These are phyloP conservation scores for Galeopsis tetrahit DNA, from an alignment of 257 asterid species.

Conservation along the genomic window DNA sequence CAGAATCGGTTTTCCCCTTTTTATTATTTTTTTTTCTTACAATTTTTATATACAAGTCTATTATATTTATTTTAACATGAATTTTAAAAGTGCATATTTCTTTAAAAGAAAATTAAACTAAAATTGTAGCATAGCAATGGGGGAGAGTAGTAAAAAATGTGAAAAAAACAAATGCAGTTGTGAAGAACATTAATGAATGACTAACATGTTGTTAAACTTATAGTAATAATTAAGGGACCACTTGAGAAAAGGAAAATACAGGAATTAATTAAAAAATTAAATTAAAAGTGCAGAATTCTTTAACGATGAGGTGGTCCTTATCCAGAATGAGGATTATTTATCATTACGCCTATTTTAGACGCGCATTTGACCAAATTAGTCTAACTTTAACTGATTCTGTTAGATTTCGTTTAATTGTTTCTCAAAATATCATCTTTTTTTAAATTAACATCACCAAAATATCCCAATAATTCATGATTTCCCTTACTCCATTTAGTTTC, in stretches of 20 bases:
- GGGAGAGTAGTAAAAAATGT: background rate
- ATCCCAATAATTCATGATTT: background rate
- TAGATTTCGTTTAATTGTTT: background rate
- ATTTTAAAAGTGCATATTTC: no score
- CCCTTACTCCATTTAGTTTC: background rate
- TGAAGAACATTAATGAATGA: slow-evolving; percentile 13
- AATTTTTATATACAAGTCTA: no score
- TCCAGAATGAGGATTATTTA: slow-evolving; percentile 23
- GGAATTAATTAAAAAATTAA: slow-evolving; percentile 16
- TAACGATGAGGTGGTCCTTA: slow-evolving; percentile 62
- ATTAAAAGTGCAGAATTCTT: slow-evolving; percentile 46
- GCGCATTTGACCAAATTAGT: slow-evolving; percentile 43
- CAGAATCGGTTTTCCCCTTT: no score
- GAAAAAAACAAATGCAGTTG: background rate
- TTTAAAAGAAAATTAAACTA: no score
- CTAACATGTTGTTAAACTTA: slow-evolving; percentile 30
- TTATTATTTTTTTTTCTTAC: no score
- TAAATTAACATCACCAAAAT: background rate
- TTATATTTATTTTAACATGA: no score
- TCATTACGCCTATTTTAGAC: slow-evolving; percentile 24
- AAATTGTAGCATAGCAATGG: background rate
- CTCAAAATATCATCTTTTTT: background rate
- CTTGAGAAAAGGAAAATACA: slow-evolving; percentile 29
- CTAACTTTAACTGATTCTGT: slow-evolving; percentile 30
- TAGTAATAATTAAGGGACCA: slow-evolving; percentile 48